Conservation (phyloP, 139 green algal genomes). For the Coccomyxa sp. region DNA sequence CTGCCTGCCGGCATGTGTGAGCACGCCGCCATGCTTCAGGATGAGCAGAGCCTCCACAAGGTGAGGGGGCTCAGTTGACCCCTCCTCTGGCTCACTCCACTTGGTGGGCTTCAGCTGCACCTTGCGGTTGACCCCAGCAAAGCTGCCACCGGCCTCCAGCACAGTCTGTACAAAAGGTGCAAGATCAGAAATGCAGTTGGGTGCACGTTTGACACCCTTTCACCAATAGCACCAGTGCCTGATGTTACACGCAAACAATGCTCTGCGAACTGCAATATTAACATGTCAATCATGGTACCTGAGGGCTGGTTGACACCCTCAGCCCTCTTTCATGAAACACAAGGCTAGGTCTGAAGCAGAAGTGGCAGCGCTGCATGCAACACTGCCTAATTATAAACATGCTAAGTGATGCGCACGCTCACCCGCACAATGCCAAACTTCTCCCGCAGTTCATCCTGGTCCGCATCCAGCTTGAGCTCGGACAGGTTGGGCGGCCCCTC, state of each 20-base stretch:
- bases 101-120: constrained; percentile 92
- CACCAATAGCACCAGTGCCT: too few relatives aligned
- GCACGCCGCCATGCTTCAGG: constrained; percentile 82
- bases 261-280: too few relatives aligned
- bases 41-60: constrained; percentile 66
- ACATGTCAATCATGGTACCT: too few relatives aligned
- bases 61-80: constrained; percentile 15
- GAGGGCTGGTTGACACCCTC: too few relatives aligned
- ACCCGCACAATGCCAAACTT: constrained; percentile 85
- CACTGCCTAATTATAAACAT: too few relatives aligned
- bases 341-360: too few relatives aligned
- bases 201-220: too few relatives aligned
- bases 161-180: constrained; percentile 58
- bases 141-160: constrained; percentile 73
- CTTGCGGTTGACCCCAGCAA: constrained; percentile 97
- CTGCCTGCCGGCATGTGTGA: constrained; percentile 80
- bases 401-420: too few relatives aligned
- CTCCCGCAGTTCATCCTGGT: constrained; percentile 68
- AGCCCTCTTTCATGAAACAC: too few relatives aligned
- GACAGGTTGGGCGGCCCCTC: background rate
- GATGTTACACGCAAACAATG: too few relatives aligned
- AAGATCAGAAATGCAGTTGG: too few relatives aligned
- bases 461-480: constrained; percentile 17
- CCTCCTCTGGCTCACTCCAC: constrained; percentile 33
- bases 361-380: too few relatives aligned